Base-by-base conservation (phyloP, 805 yeast genomes). In the Metschnikowia chrysomelidarum region DNA sequence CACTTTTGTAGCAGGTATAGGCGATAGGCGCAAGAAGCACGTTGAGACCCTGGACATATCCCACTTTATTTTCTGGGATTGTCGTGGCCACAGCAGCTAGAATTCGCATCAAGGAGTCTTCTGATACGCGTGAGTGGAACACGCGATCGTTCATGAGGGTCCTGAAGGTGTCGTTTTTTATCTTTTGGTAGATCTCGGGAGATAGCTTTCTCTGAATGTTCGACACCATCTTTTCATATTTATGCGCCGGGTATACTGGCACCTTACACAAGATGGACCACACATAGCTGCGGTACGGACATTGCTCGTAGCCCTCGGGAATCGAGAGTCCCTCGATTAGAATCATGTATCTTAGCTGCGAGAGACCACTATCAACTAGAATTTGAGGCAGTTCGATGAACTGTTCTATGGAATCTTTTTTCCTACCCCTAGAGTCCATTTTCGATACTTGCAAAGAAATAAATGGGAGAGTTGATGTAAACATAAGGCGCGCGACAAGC, bases 21-120 rank as follows among this genome's bases (percentile, higher is more conserved):
- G 87, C 73, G 36, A 88, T 75, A 1, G 96, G 96, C 0, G 95
- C 96, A 16, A 83, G 72, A 15, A 88, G 57, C 0, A 88, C 87
- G 54, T 88, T 88, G 82, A 89, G 78, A 2, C 96, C 96, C 55
- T 88, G 96, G n/a, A 88, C 96, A 53, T 87, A 87, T 0, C 73
- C 73, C 5, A 56, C 63, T 25, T 52, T 53, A 33, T 49, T 50
- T n/a, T 49, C 47, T 29, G 53, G 39, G 8, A 54, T 40, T 13
- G 72, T 59, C 56, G 77, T 60, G 3, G 94, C 94, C 52, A 78
- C 74, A n/a, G 84, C 79, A 20, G 85, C 82, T 17, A 88, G 67
- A 3, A 87, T 63, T 28, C 96, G 60, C 7, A 82, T 71, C 27
- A 88, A 59, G 1, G 84, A 62, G 3, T 74, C 77, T 50, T 87